Conservation (phyloP, 2,329 filamentous ascomycete genomes). For the Sclerotinia spermophila region DNA sequence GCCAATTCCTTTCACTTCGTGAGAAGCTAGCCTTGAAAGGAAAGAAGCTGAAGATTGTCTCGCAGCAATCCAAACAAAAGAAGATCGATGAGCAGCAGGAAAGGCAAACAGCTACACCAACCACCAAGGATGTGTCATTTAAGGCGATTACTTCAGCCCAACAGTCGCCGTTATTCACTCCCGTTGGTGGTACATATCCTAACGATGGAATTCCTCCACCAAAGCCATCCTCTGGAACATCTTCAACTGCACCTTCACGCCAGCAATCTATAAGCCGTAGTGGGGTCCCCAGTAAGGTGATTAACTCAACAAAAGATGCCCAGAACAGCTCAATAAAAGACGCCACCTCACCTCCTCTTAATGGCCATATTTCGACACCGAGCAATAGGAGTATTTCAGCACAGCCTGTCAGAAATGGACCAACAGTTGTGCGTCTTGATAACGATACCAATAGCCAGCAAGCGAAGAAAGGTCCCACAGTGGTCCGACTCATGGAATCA, state of each 20-base stretch:
- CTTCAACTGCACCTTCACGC: neutral
- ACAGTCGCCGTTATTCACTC: neutral
- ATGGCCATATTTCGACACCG: neutral
- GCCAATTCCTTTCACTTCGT: constrained; percentile 30
- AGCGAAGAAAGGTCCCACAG: constrained; percentile 28
- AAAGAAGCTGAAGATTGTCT: constrained; percentile 33
- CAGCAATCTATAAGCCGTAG: neutral
- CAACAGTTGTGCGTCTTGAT: constrained; percentile 30
- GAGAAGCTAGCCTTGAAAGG: constrained; percentile 35
- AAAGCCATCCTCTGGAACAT: neutral
- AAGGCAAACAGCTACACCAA: constrained; percentile 17
- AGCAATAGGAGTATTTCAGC: neutral
- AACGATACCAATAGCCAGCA: neutral
- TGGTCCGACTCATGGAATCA: constrained; percentile 32
- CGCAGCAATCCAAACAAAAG: constrained; percentile 17
- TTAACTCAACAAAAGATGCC: neutral
- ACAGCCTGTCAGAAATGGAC: constrained; percentile 21
- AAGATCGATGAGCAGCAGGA: neutral
- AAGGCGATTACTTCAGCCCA: neutral
- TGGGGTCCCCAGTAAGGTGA: neutral
- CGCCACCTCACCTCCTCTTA: neutral
- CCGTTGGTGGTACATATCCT: neutral
- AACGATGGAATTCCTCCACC: neutral
- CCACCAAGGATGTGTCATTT: neutral
- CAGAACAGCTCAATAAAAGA: neutral